Percentiles rank a stretch among this genome's conserved stretches.
Conservation (phyloP, 495 filamentous ascomycete species). For the Xylaria flabelliformis region DNA sequence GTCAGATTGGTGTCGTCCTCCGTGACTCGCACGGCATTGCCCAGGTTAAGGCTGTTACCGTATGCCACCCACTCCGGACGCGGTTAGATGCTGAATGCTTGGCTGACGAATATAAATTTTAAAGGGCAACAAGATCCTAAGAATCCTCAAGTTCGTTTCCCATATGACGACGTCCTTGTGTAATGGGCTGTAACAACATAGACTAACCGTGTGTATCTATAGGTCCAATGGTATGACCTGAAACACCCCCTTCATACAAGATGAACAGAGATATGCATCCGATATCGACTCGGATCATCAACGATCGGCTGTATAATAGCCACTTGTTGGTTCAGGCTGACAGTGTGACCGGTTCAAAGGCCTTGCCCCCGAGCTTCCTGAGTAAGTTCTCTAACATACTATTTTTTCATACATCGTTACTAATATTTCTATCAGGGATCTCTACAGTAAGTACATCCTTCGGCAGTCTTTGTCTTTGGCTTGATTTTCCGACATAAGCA, state of each 20-base stretch:
- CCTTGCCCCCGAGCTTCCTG: conserved; percentile 95
- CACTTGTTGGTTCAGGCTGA: conserved; percentile 98
- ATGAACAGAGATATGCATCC: conserved; percentile 32
- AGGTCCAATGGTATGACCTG: conserved; percentile 67
- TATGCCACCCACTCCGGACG: conserved; percentile 54
- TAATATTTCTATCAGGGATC: conserved; percentile 57
- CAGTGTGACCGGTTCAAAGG: conserved; percentile 87
- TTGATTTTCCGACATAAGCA: neutral
- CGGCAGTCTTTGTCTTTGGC: neutral
- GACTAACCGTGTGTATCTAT: conserved; percentile 3
- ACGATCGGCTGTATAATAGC: conserved; percentile 50
- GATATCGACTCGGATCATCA: conserved; percentile 31
- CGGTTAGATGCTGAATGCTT: conserved; percentile 12
- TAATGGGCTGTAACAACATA: neutral
- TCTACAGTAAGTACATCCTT: conserved; percentile 49
- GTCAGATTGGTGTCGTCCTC: conserved; percentile 87
- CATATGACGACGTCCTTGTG: conserved; percentile 44
- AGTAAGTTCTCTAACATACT: conserved; percentile 46
- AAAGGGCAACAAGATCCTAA: conserved; percentile 94
- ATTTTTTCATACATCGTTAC: neutral
- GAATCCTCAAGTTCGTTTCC: conserved; percentile 80
- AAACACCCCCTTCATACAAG: conserved; percentile 28
- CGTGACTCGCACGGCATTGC: conserved; percentile 96
- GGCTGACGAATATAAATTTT: conserved; percentile 22
- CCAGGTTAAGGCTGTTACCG: conserved; percentile 95